Base-by-base conservation (phyloP, 768 basidiomycete genomes). In the Kwoniella pini region DNA sequence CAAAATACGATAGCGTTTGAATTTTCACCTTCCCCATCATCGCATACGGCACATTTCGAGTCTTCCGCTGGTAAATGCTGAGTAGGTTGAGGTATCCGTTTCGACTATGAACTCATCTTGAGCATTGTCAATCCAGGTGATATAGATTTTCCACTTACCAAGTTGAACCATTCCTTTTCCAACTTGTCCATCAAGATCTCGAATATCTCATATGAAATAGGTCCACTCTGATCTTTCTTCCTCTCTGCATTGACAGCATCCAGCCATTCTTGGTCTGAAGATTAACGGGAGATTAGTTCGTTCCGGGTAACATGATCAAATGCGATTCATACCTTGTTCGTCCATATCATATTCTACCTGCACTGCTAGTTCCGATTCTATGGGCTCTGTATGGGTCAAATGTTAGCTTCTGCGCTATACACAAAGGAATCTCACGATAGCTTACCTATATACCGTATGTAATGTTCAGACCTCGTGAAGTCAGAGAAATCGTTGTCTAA, bases 261-360 rank as follows among this genome's bases (percentile, higher is more conserved):
- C 17, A 99, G 84, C 96, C 96, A 99, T 78, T 91, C 89, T 79
- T 91, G 87, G 80, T 98, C 94, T 94, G 70, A 17, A 36, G 13
- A 10, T n/a, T 7, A 19, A n/a, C 26, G 28, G 15, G 1, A 24
- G 43, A 46, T 26, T 15, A 19, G 17, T 56, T 24, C 13, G 17
- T 19, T 30, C n/a, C 2, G 4, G 6, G 24, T 12, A 17, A 43
- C 21, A 28, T 4, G 24, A 26, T n/a, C 2, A 30, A 17, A 3
- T 19, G 12, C 10, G n/a, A 6, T 9, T 17, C 81, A 19, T 36
- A 88, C 92, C 94, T 85, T 97, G 94, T 75, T 97, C 96, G 74
- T 98, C 96, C 93, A 99, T 98, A 75, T 98, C 96, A 81, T 99
- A 99, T 78, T 98, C 96, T 22, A 99, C 95, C 68, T 95, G 92